These are phyloP conservation scores for Echium plantagineum DNA, from an alignment of 257 asterid species.

Conservation along the genomic window DNA sequence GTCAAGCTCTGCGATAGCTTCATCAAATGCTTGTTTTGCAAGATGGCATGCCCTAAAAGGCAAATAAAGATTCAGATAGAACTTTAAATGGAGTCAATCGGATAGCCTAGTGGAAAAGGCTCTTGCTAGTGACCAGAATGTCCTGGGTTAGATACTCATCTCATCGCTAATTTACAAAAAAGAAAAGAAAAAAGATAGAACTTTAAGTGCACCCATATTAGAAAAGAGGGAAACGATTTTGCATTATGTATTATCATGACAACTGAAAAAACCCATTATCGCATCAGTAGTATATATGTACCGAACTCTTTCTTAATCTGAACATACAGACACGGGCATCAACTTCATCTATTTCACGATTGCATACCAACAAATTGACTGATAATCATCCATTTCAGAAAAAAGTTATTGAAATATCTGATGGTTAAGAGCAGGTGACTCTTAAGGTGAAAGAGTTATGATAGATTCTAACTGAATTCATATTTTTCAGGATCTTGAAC, in stretches of 20 bases:
- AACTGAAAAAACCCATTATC: too few species aligned
- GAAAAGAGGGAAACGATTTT: too few species aligned
- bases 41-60: conserved; percentile 66
- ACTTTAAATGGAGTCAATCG: too few species aligned
- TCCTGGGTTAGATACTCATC: too few species aligned
- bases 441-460: background rate
- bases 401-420: background rate
- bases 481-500: background rate
- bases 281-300: too few species aligned
- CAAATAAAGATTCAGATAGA: conserved; percentile 5
- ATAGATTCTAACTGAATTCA: too few species aligned
- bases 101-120: too few species aligned
- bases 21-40: conserved; percentile 51
- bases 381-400: background rate
- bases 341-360: background rate
- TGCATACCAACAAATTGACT: background rate
- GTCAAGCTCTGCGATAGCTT: conserved; percentile 70
- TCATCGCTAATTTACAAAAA: too few species aligned
- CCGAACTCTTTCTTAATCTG: too few species aligned
- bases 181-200: too few species aligned
- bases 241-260: background rate
- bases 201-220: background rate
- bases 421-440: background rate
- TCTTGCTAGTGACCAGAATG: too few species aligned
- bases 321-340: background rate